Percentiles rank a stretch among this genome's conserved stretches.
phyloP scores from a whole-genome alignment of 163 green algal species.

The Scenedesmus sp. region DNA sequence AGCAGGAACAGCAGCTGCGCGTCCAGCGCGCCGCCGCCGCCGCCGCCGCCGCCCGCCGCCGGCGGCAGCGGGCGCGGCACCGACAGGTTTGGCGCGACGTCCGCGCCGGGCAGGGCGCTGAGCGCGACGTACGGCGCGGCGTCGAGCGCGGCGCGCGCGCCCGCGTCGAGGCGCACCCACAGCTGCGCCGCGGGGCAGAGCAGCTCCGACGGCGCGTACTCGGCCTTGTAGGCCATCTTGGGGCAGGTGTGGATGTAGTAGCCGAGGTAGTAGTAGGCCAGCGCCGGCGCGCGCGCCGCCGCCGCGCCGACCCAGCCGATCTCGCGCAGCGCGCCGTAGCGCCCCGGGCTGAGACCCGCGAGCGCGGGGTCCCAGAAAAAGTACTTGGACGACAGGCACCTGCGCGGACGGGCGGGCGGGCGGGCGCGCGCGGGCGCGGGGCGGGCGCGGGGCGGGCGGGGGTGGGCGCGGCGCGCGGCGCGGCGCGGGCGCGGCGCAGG shows the following conservation, averaged over 20 bases:
- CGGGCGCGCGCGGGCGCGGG: too few relatives aligned
- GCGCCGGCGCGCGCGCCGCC: conserved; percentile 8
- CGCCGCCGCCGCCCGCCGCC: background rate
- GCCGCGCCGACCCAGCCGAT: conserved; percentile 80
- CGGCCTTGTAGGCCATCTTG: conserved; percentile 96
- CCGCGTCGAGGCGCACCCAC: conserved; percentile 50
- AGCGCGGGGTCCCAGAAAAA: conserved; percentile 93
- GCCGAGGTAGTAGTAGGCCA: conserved; percentile 95
- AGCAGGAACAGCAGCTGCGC: conserved; percentile 37
- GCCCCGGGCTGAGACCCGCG: conserved; percentile 73
- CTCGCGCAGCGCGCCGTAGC: conserved; percentile 79
- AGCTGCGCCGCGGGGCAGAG: conserved; percentile 78
- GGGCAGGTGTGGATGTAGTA: conserved; percentile 96
- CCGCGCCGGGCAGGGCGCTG: conserved; percentile 18
- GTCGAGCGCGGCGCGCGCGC: conserved; percentile 31
- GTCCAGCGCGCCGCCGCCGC: too few relatives aligned
- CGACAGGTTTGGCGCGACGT: conserved; percentile 27
- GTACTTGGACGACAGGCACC: conserved; percentile 89
- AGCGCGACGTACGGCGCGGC: conserved; percentile 25
- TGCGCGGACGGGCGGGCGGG: background rate
- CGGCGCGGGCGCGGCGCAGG: too few relatives aligned
- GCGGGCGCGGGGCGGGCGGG: too few relatives aligned
- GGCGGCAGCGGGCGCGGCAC: background rate
- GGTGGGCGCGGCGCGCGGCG: too few relatives aligned
- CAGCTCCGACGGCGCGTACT: conserved; percentile 90